Percentiles rank a stretch among this genome's conserved stretches.
These are phyloP conservation scores for Kurtzmaniella quercitrusa DNA, from an alignment of 1,139 yeast genomes.

Conservation along the genomic window DNA sequence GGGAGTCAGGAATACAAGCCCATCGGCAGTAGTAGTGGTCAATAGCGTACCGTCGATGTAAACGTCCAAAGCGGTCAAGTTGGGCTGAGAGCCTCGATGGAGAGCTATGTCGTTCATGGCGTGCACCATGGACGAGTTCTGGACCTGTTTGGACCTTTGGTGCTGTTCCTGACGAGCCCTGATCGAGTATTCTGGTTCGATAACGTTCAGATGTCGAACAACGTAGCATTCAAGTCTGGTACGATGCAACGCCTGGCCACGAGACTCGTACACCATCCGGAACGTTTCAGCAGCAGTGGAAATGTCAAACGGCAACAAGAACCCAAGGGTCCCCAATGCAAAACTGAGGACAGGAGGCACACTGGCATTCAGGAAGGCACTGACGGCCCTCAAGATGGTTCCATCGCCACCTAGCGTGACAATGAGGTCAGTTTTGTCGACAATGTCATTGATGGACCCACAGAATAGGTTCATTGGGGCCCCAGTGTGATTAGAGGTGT, in stretches of 20 bases:
- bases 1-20: constrained; percentile 80
- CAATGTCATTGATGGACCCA: constrained; percentile 55
- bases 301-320: constrained; percentile 82
- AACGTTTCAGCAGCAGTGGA: constrained; percentile 58
- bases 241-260: constrained; percentile 70
- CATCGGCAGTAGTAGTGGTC: constrained; percentile 91
- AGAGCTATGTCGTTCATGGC: constrained; percentile 91
- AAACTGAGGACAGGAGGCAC: constrained; percentile 91
- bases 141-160: constrained; percentile 11
- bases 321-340: constrained; percentile 90
- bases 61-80: constrained; percentile 76
- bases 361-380: constrained; percentile 56
- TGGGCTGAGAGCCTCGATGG: constrained; percentile 88
- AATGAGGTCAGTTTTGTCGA: constrained; percentile 58
- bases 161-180: constrained; percentile 1
- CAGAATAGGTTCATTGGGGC: constrained; percentile 36
- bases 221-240: constrained; percentile 76
- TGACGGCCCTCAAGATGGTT: constrained; percentile 73
- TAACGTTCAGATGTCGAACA: constrained; percentile 28
- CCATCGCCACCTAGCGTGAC: constrained; percentile 96
- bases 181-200: constrained; percentile 3
- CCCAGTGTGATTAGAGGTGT: constrained; percentile 3
- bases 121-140: constrained; percentile 38
- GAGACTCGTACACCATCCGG: constrained; percentile 56
- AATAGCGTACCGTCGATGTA: constrained; percentile 75